Evolutionary conservation across 2,329 filamentous ascomycete species (phyloP), one percentile per base, ranked within the genome.

Genomic region (Neofusicoccum cordaticola): DNA sequence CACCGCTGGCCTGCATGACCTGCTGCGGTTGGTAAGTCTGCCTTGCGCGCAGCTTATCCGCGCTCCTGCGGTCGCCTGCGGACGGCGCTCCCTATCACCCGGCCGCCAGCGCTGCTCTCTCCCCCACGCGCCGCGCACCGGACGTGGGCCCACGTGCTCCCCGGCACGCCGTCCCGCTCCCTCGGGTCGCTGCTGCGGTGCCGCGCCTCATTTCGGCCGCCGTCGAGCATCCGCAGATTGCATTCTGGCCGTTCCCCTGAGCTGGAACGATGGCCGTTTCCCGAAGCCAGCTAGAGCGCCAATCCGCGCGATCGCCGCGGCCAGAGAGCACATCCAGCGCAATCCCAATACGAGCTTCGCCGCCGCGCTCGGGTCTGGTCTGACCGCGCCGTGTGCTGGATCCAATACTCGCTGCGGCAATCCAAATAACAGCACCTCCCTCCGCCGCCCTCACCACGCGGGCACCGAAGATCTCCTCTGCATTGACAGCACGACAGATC

Each of bases 81-180:
- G 41, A 58, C 53, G 53, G 34, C 53, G 34, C 53, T 58, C 53
- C 53, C 53, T 58, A 45, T 58, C 56, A 60, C 58, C 45, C 58
- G 42, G 58, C 47, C 41, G 41, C 58, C 17, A 19, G 27, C 27
- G 27, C 27, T 7, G 27, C 27, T 31, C 31, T 62, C 47, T 62
- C 47, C 58, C 58, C 58, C 58, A 62, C 58, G 47, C 47, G 45
- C 17, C 31, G 34, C 15, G 35, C 58, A 39, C 37, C 41, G 19
- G 41, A 41, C 42, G 17, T 17, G n/a, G 15, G 58, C 44, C 58
- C 58, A 62, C 58, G 58, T 62, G 58, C 58, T 41, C 34, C 58
- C 22, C 11, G 31, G 41, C 58, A 62, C 44, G 58, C 58, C 42
- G 58, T 50, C 37, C 58, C 58, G 31, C 15, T 41, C 45, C 35